phyloP scores from a whole-genome alignment of 1,284 basidiomycete species.

The Heterobasidion irregulare region DNA sequence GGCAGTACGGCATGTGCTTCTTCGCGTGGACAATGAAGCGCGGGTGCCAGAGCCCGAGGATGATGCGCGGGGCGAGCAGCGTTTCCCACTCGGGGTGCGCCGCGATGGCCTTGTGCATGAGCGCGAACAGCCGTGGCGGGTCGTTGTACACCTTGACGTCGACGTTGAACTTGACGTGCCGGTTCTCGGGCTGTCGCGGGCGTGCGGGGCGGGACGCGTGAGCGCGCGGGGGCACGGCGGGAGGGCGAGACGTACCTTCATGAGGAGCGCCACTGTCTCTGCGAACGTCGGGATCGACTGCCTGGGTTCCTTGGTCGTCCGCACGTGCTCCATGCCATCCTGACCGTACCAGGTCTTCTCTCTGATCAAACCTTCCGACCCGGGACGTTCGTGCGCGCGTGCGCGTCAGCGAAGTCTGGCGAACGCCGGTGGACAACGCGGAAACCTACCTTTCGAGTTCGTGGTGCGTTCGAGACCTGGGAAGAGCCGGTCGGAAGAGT shows the following conservation, averaged over 20 bases:
- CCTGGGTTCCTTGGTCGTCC: constrained; percentile 74
- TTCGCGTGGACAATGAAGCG: constrained; percentile 79
- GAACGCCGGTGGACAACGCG: not conserved
- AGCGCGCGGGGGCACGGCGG: constrained; percentile 1
- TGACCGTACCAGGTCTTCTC: constrained; percentile 67
- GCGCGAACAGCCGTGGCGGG: constrained; percentile 76
- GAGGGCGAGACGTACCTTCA: constrained; percentile 44
- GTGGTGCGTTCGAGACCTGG: constrained; percentile 64
- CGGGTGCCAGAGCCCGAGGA: constrained; percentile 91
- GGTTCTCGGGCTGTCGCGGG: constrained; percentile 64
- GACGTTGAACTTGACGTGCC: constrained; percentile 82
- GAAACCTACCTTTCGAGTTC: constrained; percentile 45
- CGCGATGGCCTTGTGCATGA: constrained; percentile 76
- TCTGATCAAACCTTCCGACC: constrained; percentile 49
- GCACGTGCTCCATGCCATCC: constrained; percentile 75
- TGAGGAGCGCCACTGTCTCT: constrained; percentile 76
- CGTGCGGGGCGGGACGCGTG: not conserved
- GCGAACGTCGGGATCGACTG: constrained; percentile 86
- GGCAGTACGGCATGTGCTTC: constrained; percentile 72
- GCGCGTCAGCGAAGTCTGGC: not conserved
- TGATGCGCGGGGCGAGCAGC: constrained; percentile 79
- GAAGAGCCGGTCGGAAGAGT: constrained; percentile 10
- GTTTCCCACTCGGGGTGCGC: constrained; percentile 72
- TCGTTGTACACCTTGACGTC: constrained; percentile 95
- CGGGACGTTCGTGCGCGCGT: not conserved